These are phyloP conservation scores for Salvia splendens DNA, from an alignment of 257 asterid genomes.

Conservation along the genomic window DNA sequence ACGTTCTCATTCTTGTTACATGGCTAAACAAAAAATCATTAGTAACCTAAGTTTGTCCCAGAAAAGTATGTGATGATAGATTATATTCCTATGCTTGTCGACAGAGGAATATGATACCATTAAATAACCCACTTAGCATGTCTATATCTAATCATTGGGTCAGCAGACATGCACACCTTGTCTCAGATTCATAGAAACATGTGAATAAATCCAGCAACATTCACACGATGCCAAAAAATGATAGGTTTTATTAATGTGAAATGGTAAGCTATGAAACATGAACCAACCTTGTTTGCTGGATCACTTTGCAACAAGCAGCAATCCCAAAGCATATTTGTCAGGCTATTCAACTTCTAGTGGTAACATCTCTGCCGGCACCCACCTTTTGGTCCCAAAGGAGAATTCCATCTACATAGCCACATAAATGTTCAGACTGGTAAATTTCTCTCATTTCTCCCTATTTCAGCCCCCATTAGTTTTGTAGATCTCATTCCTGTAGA, in stretches of 20 bases:
- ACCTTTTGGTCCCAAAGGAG: conserved; percentile 80
- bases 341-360: conserved; percentile 51
- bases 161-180: background rate
- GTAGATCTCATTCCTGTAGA: conserved; percentile 18
- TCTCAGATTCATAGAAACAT: conserved; percentile 17
- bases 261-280: conserved; percentile 11
- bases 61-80: conserved; percentile 6
- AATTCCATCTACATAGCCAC: conserved; percentile 79
- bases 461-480: background rate
- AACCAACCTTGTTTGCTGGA: conserved; percentile 69
- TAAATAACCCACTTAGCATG: conserved; percentile 25
- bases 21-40: background rate
- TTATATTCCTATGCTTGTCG: background rate
- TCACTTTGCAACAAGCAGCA: conserved; percentile 92
- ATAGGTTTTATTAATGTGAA: background rate
- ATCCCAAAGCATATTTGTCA: conserved; percentile 68
- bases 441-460: conserved; percentile 3
- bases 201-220: background rate
- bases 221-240: background rate
- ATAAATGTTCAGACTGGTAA: conserved; percentile 17
- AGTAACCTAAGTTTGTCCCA: background rate
- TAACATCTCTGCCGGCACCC: conserved; percentile 76
- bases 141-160: conserved; percentile 4
- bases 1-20: conserved; percentile 3
- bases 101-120: conserved; percentile 1